A percentile compares a stretch with the other conserved stretches of the same genome.
Evolutionary conservation across 805 yeast species (phyloP).

Genomic region (Wickerhamiella sergipiensis): DNA sequence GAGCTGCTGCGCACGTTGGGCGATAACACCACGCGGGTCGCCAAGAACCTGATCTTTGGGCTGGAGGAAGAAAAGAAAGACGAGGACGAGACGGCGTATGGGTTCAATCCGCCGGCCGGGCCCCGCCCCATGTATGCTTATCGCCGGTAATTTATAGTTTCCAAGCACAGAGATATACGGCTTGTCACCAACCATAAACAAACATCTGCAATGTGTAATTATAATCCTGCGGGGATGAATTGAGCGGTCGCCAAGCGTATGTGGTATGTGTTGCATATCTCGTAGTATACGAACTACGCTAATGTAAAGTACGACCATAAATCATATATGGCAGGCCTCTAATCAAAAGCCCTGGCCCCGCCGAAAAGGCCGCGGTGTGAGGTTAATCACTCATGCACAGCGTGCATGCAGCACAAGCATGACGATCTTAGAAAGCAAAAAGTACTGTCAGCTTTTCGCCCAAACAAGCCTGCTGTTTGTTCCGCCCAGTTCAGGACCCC

Average conservation of each 20-base stretch:
- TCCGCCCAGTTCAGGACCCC: too few species aligned
- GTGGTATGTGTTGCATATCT: too few species aligned
- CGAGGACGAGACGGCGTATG: background rate
- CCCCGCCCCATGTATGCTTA: background rate
- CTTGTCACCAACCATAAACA: background rate
- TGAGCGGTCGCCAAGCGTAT: too few species aligned
- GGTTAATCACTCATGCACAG: background rate
- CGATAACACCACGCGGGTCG: conserved; percentile 19
- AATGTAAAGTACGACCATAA: too few species aligned
- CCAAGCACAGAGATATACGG: background rate
- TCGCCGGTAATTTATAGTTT: background rate
- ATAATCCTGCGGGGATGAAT: background rate
- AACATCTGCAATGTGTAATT: background rate
- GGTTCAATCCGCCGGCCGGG: background rate
- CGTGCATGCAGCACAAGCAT: background rate
- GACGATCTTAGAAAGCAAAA: background rate
- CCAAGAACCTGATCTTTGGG: conserved; percentile 27
- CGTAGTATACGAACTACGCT: too few species aligned
- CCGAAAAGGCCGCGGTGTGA: background rate
- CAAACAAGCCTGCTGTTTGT: background rate
- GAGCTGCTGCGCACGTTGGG: conserved; percentile 27
- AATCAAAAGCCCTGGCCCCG: too few species aligned
- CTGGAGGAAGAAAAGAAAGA: conserved; percentile 20
- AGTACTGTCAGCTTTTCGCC: background rate
- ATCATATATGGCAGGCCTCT: too few species aligned